These are phyloP conservation scores for Calonectria crousiana DNA, from an alignment of 2,329 filamentous ascomycete genomes.

Conservation along the genomic window DNA sequence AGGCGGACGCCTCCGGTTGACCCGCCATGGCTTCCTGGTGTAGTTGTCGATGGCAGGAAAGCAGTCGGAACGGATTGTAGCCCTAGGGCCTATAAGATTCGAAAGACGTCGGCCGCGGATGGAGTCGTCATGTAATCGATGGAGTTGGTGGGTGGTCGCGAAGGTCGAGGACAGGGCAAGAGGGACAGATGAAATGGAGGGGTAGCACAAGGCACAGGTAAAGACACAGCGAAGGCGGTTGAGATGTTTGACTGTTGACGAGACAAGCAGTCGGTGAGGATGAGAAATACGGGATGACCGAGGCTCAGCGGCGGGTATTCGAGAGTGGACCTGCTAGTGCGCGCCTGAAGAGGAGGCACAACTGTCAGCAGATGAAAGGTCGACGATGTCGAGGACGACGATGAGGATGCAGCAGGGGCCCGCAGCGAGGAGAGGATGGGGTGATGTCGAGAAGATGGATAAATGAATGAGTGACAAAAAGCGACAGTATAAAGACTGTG, in stretches of 20 bases:
- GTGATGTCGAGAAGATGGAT: slow-evolving; percentile 9
- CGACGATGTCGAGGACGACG: slow-evolving; percentile 14
- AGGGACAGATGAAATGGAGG: slow-evolving; percentile 16
- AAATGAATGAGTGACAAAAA: slow-evolving; percentile 18
- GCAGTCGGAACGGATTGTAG: slow-evolving; percentile 46
- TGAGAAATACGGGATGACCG: slow-evolving; percentile 32
- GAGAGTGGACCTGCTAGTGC: slow-evolving; percentile 44
- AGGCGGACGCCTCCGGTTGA: slow-evolving; percentile 51
- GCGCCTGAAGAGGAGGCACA: slow-evolving; percentile 40
- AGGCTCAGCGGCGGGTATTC: slow-evolving; percentile 46
- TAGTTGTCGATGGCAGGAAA: slow-evolving; percentile 50
- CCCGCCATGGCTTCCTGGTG: slow-evolving; percentile 55
- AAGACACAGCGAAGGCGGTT: slow-evolving; percentile 24
- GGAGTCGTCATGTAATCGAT: slow-evolving; percentile 57
- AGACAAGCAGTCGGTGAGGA: slow-evolving; percentile 42
- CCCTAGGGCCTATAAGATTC: slow-evolving; percentile 53
- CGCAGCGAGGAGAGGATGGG: slow-evolving; percentile 13
- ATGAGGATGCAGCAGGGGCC: slow-evolving; percentile 10
- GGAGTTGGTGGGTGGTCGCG: slow-evolving; percentile 25
- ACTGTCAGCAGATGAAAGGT: slow-evolving; percentile 35
- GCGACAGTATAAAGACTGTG: not conserved
- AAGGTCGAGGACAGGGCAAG: slow-evolving; percentile 1
- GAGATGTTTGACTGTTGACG: slow-evolving; percentile 28
- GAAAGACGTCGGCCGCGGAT: slow-evolving; percentile 49
- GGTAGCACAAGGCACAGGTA: slow-evolving; percentile 27